Evolutionary conservation across 2,329 filamentous ascomycete species (phyloP).

Genomic region (Phoma sp.): DNA sequence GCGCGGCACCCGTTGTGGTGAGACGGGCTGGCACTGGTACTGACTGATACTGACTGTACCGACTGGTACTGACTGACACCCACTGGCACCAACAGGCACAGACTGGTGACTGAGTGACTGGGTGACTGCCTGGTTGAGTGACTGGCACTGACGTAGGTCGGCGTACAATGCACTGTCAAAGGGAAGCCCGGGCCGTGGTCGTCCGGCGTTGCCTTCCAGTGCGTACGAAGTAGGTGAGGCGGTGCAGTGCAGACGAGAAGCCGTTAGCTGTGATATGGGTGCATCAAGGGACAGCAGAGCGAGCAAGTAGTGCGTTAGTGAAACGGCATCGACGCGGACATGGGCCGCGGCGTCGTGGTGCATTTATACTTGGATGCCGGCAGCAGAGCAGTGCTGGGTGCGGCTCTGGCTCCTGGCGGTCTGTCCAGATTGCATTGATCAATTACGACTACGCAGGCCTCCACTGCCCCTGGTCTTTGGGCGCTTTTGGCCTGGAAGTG

Average conservation of each 20-base stretch:
- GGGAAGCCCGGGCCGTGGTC: slow-evolving; percentile 27
- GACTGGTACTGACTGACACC: background rate
- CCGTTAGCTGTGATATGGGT: background rate
- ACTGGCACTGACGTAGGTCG: slow-evolving; percentile 28
- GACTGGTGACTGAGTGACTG: too few relatives aligned
- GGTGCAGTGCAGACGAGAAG: too few relatives aligned
- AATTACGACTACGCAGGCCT: slow-evolving; percentile 16
- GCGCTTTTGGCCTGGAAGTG: slow-evolving; percentile 14
- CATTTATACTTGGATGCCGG: slow-evolving; percentile 9
- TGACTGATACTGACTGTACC: too few relatives aligned
- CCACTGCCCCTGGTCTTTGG: slow-evolving; percentile 12
- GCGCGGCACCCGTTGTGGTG: slow-evolving; percentile 24
- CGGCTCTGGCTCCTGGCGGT: slow-evolving; percentile 11
- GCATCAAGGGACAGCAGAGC: slow-evolving; percentile 6
- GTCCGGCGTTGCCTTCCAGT: background rate
- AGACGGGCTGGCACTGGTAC: slow-evolving; percentile 18
- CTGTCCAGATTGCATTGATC: slow-evolving; percentile 10
- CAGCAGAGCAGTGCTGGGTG: background rate
- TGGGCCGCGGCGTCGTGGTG: slow-evolving; percentile 1
- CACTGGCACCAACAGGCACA: background rate
- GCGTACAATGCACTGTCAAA: slow-evolving; percentile 6
- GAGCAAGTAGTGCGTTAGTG: background rate
- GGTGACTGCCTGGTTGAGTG: background rate
- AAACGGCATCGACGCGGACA: slow-evolving; percentile 3
- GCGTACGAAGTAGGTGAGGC: background rate